A percentile compares a stretch with the other conserved stretches of the same genome.
phyloP scores from a whole-genome alignment of 164 flowering plant genomes.

The Dillenia suffruticosa region DNA sequence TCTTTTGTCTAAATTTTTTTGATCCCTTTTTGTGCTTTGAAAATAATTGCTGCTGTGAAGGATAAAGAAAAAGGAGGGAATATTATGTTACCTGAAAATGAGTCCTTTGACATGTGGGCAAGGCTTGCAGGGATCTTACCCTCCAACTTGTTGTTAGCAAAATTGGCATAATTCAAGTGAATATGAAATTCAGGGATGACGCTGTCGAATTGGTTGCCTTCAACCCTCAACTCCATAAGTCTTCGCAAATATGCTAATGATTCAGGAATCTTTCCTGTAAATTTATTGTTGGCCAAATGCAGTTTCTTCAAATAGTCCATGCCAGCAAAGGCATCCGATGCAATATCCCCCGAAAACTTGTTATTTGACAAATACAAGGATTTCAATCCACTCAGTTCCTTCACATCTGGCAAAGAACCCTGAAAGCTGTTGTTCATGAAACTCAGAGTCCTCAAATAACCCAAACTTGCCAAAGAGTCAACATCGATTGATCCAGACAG shows the following conservation, averaged over 20 bases:
- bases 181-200: slow-evolving; percentile 33
- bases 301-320: slow-evolving; percentile 39
- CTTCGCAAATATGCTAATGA: slow-evolving; percentile 27
- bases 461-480: slow-evolving; percentile 28
- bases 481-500: slow-evolving; percentile 42
- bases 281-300: slow-evolving; percentile 29
- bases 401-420: slow-evolving; percentile 31
- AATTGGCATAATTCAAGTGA: slow-evolving; percentile 13
- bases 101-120: slow-evolving; percentile 9
- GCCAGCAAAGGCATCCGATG: slow-evolving; percentile 24
- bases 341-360: slow-evolving; percentile 32
- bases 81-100: slow-evolving; percentile 28
- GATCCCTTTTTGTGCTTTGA: too few species aligned
- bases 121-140: slow-evolving; percentile 43
- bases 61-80: too few species aligned
- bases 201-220: slow-evolving; percentile 42
- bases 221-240: slow-evolving; percentile 37
- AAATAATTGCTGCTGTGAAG: too few species aligned
- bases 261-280: slow-evolving; percentile 36
- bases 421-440: slow-evolving; percentile 37
- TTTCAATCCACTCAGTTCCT: slow-evolving; percentile 20
- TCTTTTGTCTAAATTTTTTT: too few species aligned
- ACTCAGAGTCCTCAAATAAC: slow-evolving; percentile 41
- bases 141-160: slow-evolving; percentile 33
- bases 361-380: slow-evolving; percentile 38